Evolutionary conservation across 2,329 filamentous ascomycete genomes (phyloP).

Genomic region (Aureobasidium sp.): DNA sequence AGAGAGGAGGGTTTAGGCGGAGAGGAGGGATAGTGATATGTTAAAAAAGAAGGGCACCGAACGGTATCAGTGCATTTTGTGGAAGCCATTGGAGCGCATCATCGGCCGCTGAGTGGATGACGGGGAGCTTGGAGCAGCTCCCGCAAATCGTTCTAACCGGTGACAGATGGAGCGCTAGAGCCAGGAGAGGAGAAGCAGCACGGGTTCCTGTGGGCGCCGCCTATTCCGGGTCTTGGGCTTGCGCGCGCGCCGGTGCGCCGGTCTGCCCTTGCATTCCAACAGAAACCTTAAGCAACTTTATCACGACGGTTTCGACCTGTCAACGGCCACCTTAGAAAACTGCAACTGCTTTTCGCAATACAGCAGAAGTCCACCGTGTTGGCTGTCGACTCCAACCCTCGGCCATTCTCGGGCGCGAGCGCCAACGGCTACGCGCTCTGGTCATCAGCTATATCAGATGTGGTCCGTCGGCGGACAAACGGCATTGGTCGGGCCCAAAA

Average conservation of each 20-base stretch:
- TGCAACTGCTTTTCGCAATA: slow-evolving; percentile 6
- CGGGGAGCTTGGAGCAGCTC: slow-evolving; percentile 16
- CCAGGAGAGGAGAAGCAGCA: slow-evolving; percentile 14
- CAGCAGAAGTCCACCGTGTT: background rate
- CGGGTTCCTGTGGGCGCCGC: slow-evolving; percentile 15
- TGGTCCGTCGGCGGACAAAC: slow-evolving; percentile 11
- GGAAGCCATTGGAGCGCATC: slow-evolving; percentile 17
- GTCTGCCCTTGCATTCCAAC: slow-evolving; percentile 15
- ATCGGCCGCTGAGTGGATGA: slow-evolving; percentile 17
- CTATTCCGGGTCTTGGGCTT: slow-evolving; percentile 15
- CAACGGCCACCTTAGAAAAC: slow-evolving; percentile 3
- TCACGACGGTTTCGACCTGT: slow-evolving; percentile 13
- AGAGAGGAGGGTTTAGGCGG: slow-evolving; percentile 11
- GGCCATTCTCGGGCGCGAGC: slow-evolving; percentile 14
- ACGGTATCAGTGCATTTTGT: slow-evolving; percentile 16
- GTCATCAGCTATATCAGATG: slow-evolving; percentile 12
- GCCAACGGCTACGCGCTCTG: slow-evolving; percentile 13
- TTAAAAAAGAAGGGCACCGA: slow-evolving; percentile 16
- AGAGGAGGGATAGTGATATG: slow-evolving; percentile 15
- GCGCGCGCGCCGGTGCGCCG: slow-evolving; percentile 16
- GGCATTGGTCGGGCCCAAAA: slow-evolving; percentile 6
- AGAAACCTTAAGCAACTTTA: slow-evolving; percentile 17
- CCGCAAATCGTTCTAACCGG: slow-evolving; percentile 16
- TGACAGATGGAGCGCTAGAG: slow-evolving; percentile 16
- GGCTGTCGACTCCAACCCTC: slow-evolving; percentile 1